Conservation (phyloP, 192 early-diverging fungal genomes). For the Linnemannia zychae region DNA sequence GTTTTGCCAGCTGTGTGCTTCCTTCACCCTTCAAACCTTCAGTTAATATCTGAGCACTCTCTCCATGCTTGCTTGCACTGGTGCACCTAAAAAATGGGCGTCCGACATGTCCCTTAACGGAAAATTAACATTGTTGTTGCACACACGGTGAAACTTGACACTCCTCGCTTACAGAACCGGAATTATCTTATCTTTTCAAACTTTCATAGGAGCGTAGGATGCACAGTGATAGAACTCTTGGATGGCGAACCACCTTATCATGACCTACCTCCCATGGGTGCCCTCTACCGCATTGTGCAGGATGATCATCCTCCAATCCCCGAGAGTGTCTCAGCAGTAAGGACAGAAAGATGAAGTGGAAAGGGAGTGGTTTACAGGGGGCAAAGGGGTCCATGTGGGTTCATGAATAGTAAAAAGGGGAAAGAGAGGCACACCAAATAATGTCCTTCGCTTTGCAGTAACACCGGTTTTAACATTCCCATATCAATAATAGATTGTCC, state of each 20-base stretch:
- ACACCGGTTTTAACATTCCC: background rate
- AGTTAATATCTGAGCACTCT: background rate
- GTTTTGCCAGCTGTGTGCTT: background rate
- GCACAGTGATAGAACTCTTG: constrained; percentile 79
- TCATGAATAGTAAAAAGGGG: background rate
- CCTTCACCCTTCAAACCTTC: background rate
- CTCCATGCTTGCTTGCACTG: background rate
- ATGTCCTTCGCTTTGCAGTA: background rate
- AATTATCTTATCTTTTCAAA: background rate
- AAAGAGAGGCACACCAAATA: background rate
- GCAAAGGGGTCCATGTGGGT: background rate
- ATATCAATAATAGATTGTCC: constrained; percentile 58
- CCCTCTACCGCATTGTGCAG: constrained; percentile 78
- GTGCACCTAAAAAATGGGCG: background rate
- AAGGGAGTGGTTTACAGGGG: background rate
- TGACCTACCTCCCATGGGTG: constrained; percentile 77
- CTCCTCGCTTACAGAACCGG: background rate
- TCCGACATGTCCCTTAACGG: background rate
- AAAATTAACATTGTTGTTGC: background rate
- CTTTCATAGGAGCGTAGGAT: constrained; percentile 68
- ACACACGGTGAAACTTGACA: background rate
- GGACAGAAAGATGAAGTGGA: background rate
- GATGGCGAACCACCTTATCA: constrained; percentile 80
- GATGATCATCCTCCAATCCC: constrained; percentile 83
- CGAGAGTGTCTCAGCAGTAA: constrained; percentile 68